Base-by-base conservation (phyloP, 306 rosid genomes). In the Sophora flavescens region DNA sequence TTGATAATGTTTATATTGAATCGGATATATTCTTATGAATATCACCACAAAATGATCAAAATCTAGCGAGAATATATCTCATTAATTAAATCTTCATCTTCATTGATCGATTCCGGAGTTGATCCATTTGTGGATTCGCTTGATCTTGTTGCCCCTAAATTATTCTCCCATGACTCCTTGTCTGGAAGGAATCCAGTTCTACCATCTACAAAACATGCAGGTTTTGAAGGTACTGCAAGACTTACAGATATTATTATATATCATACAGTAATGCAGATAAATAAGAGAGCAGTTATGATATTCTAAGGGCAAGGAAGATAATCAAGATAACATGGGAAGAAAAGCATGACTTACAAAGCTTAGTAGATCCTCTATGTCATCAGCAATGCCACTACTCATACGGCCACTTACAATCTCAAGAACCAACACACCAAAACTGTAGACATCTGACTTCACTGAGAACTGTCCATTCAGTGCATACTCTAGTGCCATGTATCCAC, bases 401-500 rank as follows among this genome's bases (percentile, higher is more conserved):
- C 72, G 66, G 35, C 96, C 93, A 26, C 82, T 81, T 4, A 90
- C n/a, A 26, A 90, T 83, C 76, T 88, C 93, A 30, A 91, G 72
- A 72, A 88, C 5, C 3, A 91, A 15, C 2, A 86, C 86, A 8
- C 89, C 93, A 54, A 86, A 84, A 11, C 89, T 84, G 32, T 63
- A 89, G 0, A 86, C 80, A 54, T 84, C 89, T 0, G 85, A 82
- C 8, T 84, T 84, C 2, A 75, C 45, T 15, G 87, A 89, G 56
- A 84, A 78, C 5, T 80, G 76, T 18, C 87, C 87, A 4, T 71
- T 74, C 39, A 58, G 32, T 14, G 60, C 85, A 63, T 89, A 86
- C 14, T 86, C 90, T 1, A 89, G 93, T 50, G 90, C 85, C 88
- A 86, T 86, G 18, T 88, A 88, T 16, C 92, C 88, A 22, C 92